Conservation (phyloP, 176 grass and related monocot species). For the Stipa capillata region DNA sequence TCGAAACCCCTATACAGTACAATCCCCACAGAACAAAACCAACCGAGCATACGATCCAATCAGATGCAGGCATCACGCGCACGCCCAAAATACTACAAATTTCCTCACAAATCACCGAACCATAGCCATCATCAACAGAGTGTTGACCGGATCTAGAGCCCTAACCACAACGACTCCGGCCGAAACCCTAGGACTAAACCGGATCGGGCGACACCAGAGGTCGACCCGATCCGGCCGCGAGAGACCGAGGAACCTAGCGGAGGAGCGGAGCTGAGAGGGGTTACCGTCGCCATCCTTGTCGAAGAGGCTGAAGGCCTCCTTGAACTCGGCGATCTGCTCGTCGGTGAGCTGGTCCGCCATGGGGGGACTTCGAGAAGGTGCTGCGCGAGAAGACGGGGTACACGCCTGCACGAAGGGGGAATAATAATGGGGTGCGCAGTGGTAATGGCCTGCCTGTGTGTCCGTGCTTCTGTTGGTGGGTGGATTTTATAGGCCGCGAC, state of each 20-base stretch:
- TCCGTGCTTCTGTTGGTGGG: background rate
- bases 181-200: background rate
- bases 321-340: conserved; percentile 93
- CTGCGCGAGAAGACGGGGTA: background rate
- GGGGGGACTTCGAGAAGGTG: background rate
- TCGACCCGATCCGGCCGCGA: conserved; percentile 5
- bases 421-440: background rate
- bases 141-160: conserved; percentile 12
- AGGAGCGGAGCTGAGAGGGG: background rate
- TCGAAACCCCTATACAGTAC: background rate
- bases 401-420: conserved; percentile 1
- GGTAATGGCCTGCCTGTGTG: background rate
- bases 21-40: background rate
- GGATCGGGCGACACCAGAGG: background rate
- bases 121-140: background rate
- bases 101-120: background rate
- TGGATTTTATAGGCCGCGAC: conserved; percentile 20
- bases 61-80: background rate
- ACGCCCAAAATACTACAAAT: background rate
- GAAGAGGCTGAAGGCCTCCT: conserved; percentile 96
- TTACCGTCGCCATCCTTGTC: conserved; percentile 96
- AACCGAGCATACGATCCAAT: background rate
- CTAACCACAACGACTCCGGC: background rate
- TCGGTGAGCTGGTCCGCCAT: conserved; percentile 92
- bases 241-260: background rate